These are phyloP conservation scores for Tremella fuciformis DNA, from an alignment of 768 basidiomycete genomes.

Conservation along the genomic window DNA sequence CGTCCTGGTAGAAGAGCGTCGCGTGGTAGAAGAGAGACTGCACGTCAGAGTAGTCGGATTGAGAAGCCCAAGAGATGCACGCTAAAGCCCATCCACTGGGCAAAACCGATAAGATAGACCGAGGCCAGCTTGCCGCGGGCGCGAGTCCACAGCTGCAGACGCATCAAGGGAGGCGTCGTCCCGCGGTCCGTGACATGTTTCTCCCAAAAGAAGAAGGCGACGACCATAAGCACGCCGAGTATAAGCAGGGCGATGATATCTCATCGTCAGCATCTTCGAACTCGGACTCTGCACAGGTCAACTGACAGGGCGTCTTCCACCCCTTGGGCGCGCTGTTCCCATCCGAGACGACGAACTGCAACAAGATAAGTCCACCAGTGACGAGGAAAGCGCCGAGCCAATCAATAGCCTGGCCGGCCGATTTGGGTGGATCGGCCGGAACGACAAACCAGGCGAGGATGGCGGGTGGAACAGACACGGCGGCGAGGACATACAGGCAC, in stretches of 20 bases:
- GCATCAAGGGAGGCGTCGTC: constrained; percentile 42
- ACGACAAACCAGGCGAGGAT: constrained; percentile 62
- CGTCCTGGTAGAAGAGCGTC: constrained; percentile 36
- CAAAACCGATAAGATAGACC: constrained; percentile 39
- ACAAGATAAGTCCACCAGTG: constrained; percentile 65
- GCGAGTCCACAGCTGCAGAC: constrained; percentile 45
- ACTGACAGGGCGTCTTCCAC: constrained; percentile 63
- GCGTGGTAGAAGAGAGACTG: constrained; percentile 34
- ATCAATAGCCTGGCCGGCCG: constrained; percentile 58
- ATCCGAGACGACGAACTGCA: constrained; percentile 71
- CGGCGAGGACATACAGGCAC: constrained; percentile 62
- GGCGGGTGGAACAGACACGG: constrained; percentile 59
- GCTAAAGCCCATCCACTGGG: constrained; percentile 40
- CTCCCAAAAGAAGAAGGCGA: constrained; percentile 67
- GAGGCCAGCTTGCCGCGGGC: constrained; percentile 42
- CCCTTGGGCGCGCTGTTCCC: constrained; percentile 61
- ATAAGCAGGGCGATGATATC: constrained; percentile 72
- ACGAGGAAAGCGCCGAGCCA: constrained; percentile 71
- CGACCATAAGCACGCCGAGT: constrained; percentile 61
- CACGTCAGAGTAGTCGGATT: constrained; percentile 5
- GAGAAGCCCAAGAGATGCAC: constrained; percentile 26
- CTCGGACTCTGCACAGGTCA: too few relatives aligned
- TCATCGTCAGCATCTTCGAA: constrained; percentile 21
- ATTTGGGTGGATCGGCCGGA: constrained; percentile 59
- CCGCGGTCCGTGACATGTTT: constrained; percentile 57